Base-by-base conservation (phyloP, 345 rosid genomes). In the Erucastrum elatum region DNA sequence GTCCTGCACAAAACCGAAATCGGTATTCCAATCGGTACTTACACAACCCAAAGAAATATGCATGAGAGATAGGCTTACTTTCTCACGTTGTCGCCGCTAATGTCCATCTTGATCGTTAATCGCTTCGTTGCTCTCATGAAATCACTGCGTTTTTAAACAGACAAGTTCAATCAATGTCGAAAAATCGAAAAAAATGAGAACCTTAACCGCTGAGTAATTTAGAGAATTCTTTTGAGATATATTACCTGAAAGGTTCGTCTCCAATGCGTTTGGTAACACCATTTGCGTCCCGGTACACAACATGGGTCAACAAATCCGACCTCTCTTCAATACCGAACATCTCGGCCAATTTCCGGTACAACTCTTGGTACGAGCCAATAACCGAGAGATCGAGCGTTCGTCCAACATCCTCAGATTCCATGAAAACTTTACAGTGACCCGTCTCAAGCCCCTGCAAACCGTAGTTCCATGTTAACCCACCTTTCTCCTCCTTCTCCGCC, bases 341-440 rank as follows among this genome's bases (percentile, higher is more conserved):
- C 85, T 85, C 81, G n/a, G 88, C 89, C 8, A 94, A 84, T 84
- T 75, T 90, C 66, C 81, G 66, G 72, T 90, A 81, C 25, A 92
- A 82, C 72, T 94, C 98, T 76, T 94, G 93, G 59, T 91, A 94
- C 29, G 98, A 90, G 37, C 87, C 85, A 4, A 92, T 81, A 81
- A 73, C 88, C 3, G 92, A 86, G 34, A 94, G 95, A 80, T 94
- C 92, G 4, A 94, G 89, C 15, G 98, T 91, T 46, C 94, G 85
- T 53, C 98, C 97, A 26, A 91, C 88, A 77, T 92, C 97, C 75
- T 91, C 97, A 1, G 97, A 88, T 75, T 92, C 97, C 91, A 92
- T 82, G 85, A 94, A 94, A 10, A 92, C 97, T 83, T 92, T 94
- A 85, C 98, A 91, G 74, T 88, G 96, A 81, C 93, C 94, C 0